Evolutionary conservation across 192 early-diverging fungal genomes (phyloP).

Genomic region (Podila minutissima): DNA sequence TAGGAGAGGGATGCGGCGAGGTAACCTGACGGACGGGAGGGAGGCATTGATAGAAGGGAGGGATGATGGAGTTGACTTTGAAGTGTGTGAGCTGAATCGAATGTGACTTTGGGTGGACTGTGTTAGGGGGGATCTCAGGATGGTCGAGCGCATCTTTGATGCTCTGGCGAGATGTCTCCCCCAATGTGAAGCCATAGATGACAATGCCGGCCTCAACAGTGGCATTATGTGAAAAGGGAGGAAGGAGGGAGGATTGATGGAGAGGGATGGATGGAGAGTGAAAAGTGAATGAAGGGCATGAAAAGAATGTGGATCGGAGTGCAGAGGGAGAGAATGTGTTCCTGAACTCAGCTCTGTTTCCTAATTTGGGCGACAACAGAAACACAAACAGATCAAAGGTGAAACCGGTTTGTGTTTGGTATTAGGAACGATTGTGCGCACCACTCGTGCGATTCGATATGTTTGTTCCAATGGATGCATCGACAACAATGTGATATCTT

Average conservation of each 20-base stretch:
- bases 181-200: not conserved
- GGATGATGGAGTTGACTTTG: not conserved
- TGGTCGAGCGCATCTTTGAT: not conserved
- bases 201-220: constrained; percentile 19
- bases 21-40: constrained; percentile 5
- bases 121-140: not conserved
- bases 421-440: too few relatives aligned
- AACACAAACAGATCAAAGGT: too few relatives aligned
- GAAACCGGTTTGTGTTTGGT: too few relatives aligned
- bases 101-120: not conserved
- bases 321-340: too few relatives aligned
- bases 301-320: not conserved
- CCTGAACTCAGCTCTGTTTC: not conserved
- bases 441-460: too few relatives aligned
- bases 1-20: constrained; percentile 27
- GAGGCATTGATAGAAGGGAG: not conserved
- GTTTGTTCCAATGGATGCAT: too few relatives aligned
- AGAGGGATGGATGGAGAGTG: not conserved
- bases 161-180: not conserved
- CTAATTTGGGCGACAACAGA: not conserved
- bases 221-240: constrained; percentile 8
- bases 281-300: not conserved
- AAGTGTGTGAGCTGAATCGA: constrained; percentile 6
- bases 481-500: too few relatives aligned
- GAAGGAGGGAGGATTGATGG: not conserved